These are phyloP conservation scores for Blastobotrys persicus DNA, from an alignment of 1,139 yeast species.

Conservation along the genomic window DNA sequence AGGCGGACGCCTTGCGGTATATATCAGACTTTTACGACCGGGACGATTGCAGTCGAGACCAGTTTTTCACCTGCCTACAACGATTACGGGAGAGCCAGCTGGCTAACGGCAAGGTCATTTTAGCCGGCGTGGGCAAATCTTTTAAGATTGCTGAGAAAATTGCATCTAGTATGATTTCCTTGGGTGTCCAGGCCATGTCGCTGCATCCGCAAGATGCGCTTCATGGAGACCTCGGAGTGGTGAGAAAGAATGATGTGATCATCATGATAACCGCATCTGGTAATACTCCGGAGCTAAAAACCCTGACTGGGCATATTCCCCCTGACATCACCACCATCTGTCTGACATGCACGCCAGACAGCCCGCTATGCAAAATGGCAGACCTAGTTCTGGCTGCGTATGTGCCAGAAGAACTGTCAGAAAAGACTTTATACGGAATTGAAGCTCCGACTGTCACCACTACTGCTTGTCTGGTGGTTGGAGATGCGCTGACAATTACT, in stretches of 20 bases:
- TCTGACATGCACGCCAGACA: slow-evolving; percentile 54
- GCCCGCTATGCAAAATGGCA: slow-evolving; percentile 48
- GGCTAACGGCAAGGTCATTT: slow-evolving; percentile 63
- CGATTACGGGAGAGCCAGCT: slow-evolving; percentile 51
- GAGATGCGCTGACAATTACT: slow-evolving; percentile 77
- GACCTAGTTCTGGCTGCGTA: slow-evolving; percentile 61
- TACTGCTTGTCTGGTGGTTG: slow-evolving; percentile 68
- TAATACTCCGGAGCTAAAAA: slow-evolving; percentile 71
- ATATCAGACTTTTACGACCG: slow-evolving; percentile 43
- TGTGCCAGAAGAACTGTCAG: slow-evolving; percentile 56
- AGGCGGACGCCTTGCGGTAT: slow-evolving; percentile 46
- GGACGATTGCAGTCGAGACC: slow-evolving; percentile 48
- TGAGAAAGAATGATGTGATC: slow-evolving; percentile 60
- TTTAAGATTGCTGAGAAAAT: slow-evolving; percentile 73
- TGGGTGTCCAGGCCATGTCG: slow-evolving; percentile 63
- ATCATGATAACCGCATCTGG: slow-evolving; percentile 79
- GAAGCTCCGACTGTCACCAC: slow-evolving; percentile 90
- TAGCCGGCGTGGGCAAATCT: slow-evolving; percentile 84
- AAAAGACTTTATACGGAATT: slow-evolving; percentile 67
- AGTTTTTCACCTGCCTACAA: slow-evolving; percentile 50
- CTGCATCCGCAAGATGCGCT: slow-evolving; percentile 86
- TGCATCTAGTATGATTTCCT: slow-evolving; percentile 78
- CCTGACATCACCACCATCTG: slow-evolving; percentile 56
- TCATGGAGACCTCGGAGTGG: slow-evolving; percentile 83
- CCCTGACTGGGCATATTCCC: slow-evolving; percentile 59